Base-by-base conservation (phyloP, 2,329 filamentous ascomycete species). In the Monosporascus ibericus region DNA sequence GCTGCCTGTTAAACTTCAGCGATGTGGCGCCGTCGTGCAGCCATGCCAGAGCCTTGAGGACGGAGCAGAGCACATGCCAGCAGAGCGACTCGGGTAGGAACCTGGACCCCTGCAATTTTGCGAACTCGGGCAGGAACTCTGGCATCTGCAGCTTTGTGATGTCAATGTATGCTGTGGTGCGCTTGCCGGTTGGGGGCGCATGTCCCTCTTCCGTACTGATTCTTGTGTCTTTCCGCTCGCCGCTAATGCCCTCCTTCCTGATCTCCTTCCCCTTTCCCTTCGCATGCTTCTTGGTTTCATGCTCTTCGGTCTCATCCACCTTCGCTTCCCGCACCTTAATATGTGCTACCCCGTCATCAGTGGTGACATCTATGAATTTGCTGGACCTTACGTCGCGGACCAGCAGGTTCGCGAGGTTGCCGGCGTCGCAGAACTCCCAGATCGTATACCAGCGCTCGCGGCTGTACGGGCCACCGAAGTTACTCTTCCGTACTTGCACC, bases 351-450 rank as follows among this genome's bases (percentile, higher is more conserved):
- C 5, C 47, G 44, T 15, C 55, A 50, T 6, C 47, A 25, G 18
- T 57, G 47, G 2, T 62, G 34, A n/a, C 48, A 48, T 37, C 38
- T 36, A 30, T 27, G n/a, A 52, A 50, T 14, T 55, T 50, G n/a
- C 11, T 27, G 36, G 49, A 25, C 37, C 46, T 25, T 27, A 37
- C 38, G 36, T 47, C 22, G 4, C 40, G 44, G 17, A 60, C 60
- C 22, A 78, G 65, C 11, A 81, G 57, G 30, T 69, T 68, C 24
- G 69, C 68, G 37, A 82, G 70, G 40, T 69, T 76, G 36, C 77
- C 77, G 5, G 73, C 77, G 53, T 80, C 74, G 65, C 77, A 80
- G 51, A 71, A 75, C 62, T 82, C 79, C 72, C 73, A 80, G 22
- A 81, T 64, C 17, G 47, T 66, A 50, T 54, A 63, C 8, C 30